Conservation (phyloP, 768 basidiomycete species). For the Lactifluus rugatus region DNA sequence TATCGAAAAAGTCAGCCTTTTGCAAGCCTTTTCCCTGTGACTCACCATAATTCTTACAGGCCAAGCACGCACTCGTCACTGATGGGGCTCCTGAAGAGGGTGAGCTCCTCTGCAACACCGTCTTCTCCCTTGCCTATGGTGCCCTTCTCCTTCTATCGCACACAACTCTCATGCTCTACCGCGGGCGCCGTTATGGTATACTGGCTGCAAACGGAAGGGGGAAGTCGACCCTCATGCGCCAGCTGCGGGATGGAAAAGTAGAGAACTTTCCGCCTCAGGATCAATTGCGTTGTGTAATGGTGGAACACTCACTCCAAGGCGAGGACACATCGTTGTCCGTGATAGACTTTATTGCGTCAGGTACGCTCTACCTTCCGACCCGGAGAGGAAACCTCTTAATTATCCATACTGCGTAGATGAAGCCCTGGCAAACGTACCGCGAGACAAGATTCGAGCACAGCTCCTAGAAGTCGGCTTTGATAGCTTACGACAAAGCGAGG, state of each 20-base stretch:
- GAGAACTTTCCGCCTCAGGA: constrained; percentile 92
- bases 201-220: constrained; percentile 94
- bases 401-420: constrained; percentile 41
- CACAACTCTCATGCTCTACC: constrained; percentile 79
- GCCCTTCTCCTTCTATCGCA: constrained; percentile 90
- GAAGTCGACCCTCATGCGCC: constrained; percentile 93
- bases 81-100: constrained; percentile 55
- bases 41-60: constrained; percentile 29
- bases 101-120: constrained; percentile 82
- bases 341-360: constrained; percentile 82
- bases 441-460: constrained; percentile 66
- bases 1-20: constrained; percentile 48
- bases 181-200: constrained; percentile 90
- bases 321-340: constrained; percentile 79
- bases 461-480: constrained; percentile 88
- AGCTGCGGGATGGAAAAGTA: constrained; percentile 87
- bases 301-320: constrained; percentile 92
- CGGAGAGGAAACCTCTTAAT: not conserved
- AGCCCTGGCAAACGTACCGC: constrained; percentile 49
- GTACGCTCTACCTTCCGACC: constrained; percentile 31
- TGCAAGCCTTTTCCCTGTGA: not conserved
- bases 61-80: constrained; percentile 41
- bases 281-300: constrained; percentile 86
- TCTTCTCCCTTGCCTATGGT: constrained; percentile 94
- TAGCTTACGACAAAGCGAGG: constrained; percentile 70